Base-by-base conservation (phyloP, 2,329 filamentous ascomycete species). In the Calonectria ilicicola region DNA sequence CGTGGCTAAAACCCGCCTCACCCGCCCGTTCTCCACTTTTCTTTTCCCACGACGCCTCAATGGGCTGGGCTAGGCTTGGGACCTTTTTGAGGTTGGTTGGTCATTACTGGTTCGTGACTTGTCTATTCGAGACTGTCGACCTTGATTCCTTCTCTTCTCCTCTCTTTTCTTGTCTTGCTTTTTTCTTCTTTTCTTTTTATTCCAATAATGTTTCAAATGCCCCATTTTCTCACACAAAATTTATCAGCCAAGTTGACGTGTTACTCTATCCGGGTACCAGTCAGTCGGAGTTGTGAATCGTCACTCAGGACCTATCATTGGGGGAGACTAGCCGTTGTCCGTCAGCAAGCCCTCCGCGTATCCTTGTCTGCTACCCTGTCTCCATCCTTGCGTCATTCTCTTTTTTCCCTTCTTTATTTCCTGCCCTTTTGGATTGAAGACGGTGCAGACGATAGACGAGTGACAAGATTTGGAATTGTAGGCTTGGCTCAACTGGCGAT, bases 1-100 rank as follows among this genome's bases (percentile, higher is more conserved):
- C 58, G 23, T 46, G 40, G 63, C 62, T 47, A 64, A 68, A 65
- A 70, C 68, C 63, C 68, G 68, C 63, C 68, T 70, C 68, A 44
- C 68, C 68, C 68, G 68, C 60, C 67, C 27, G 46, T 38, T 38
- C 63, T 27, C 47, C 46, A 21, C 38, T 32, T 32, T 63, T 63
- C 12, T 29, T 32, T 46, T 42, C 40, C 17, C 26, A 63, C 58
- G 58, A 63, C 19, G 40, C 58, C 44, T 21, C 38, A 46, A 27
- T 21, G 17, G 40, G 19, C 23, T 29, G 23, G 58, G 58, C 23
- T 29, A 17, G 58, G 58, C 27, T 46, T 60, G 35, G 53, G 53
- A 40, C 53, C 35, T 38, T 60, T 58, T 40, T 29, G 21, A 14
- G 12, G 23, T 26, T 58, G 32, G 21, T 21, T 35, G 21, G 53